Evolutionary conservation across 768 basidiomycete species (phyloP).

Genomic region (Ramaria rubella): DNA sequence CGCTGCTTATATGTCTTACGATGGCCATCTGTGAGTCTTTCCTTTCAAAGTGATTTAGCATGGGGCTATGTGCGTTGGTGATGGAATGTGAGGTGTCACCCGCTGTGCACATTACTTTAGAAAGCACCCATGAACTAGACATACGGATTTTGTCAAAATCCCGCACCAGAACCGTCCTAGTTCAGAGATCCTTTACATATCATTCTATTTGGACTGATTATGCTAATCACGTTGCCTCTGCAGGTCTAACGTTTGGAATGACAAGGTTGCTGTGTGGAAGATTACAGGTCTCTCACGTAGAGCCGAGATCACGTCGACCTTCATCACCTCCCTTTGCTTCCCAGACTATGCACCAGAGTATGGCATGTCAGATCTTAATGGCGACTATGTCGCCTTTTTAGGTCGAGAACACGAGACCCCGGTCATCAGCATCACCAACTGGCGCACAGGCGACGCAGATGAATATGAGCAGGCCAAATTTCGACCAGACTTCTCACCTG

Average conservation of each 20-base stretch:
- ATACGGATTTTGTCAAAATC: too few relatives aligned
- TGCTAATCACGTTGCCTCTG: not conserved
- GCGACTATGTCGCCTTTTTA: constrained; percentile 10
- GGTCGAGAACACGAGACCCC: constrained; percentile 11
- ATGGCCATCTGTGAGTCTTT: constrained; percentile 8
- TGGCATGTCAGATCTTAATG: constrained; percentile 11
- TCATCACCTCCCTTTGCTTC: constrained; percentile 9
- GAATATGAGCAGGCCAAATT: constrained; percentile 9
- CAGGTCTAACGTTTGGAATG: constrained; percentile 10
- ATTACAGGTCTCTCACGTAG: constrained; percentile 4
- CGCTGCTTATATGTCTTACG: constrained; percentile 11
- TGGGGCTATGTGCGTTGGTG: too few relatives aligned
- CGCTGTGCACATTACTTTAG: too few relatives aligned
- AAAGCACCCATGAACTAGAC: too few relatives aligned
- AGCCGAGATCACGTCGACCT: not conserved
- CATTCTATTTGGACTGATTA: too few relatives aligned
- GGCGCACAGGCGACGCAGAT: constrained; percentile 4
- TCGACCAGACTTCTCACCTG: constrained; percentile 7
- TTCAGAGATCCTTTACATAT: too few relatives aligned
- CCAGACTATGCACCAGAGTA: constrained; percentile 10
- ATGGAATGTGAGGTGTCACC: too few relatives aligned
- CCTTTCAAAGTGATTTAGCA: not conserved
- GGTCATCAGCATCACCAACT: constrained; percentile 11
- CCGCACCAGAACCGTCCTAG: too few relatives aligned
- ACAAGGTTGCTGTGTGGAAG: constrained; percentile 8